These are phyloP conservation scores for Collybia sordida DNA, from an alignment of 768 basidiomycete genomes.

Conservation along the genomic window DNA sequence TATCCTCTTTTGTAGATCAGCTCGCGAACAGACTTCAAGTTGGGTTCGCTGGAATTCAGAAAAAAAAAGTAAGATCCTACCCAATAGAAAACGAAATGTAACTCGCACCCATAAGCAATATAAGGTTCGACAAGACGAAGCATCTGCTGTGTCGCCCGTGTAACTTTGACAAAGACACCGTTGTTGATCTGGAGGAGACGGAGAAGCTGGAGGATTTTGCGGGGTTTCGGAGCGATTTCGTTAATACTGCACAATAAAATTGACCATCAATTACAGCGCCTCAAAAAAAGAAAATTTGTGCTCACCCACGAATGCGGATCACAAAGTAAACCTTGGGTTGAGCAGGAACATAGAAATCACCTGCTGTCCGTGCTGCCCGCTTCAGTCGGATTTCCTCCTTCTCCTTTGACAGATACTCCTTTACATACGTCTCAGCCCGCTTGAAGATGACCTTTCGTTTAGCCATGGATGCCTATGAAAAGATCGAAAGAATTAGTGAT, in stretches of 20 bases:
- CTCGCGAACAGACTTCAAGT: slow-evolving; percentile 95
- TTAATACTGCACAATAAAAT: slow-evolving; percentile 75
- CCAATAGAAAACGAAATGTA: background rate
- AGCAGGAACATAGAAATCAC: slow-evolving; percentile 97
- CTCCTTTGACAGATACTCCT: slow-evolving; percentile 93
- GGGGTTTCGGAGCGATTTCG: slow-evolving; percentile 98
- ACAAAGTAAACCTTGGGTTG: slow-evolving; percentile 98
- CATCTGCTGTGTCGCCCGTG: slow-evolving; percentile 97
- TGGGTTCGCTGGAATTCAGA: slow-evolving; percentile 69
- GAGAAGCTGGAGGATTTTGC: slow-evolving; percentile 98
- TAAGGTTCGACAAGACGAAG: slow-evolving; percentile 97
- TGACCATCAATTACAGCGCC: background rate
- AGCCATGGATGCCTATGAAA: slow-evolving; percentile 72
- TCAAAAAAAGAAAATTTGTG: slow-evolving; percentile 15
- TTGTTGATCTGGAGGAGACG: slow-evolving; percentile 99
- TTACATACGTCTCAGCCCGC: slow-evolving; percentile 96
- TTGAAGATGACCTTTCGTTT: slow-evolving; percentile 99
- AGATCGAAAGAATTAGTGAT: background rate
- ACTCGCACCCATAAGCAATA: slow-evolving; percentile 86
- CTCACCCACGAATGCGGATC: slow-evolving; percentile 93
- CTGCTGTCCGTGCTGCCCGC: slow-evolving; percentile 86
- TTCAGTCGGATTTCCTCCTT: slow-evolving; percentile 95
- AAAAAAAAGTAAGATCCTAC: background rate
- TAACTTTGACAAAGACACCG: slow-evolving; percentile 97
- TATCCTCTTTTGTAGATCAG: slow-evolving; percentile 99